These are phyloP conservation scores for Tetraselmis striata DNA, from an alignment of 139 green algal species.

Conservation along the genomic window DNA sequence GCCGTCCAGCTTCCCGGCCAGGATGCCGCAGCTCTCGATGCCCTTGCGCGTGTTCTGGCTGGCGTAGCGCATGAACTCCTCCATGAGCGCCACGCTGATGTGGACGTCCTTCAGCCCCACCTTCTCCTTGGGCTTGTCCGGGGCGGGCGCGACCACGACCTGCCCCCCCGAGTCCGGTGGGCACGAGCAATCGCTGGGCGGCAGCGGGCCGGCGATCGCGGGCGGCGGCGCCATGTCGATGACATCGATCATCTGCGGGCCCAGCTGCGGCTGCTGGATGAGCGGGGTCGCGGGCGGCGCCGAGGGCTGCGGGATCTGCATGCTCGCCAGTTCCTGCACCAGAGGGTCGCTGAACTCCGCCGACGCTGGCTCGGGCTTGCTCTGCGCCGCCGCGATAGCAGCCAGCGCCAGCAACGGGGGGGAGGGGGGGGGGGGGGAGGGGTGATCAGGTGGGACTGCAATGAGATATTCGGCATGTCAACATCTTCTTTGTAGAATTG, in stretches of 20 bases:
- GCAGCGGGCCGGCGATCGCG: not conserved
- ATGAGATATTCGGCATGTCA: no score
- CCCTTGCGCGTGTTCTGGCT: constrained; percentile 51
- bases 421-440: no score
- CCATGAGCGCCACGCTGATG: constrained; percentile 72
- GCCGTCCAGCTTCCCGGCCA: constrained; percentile 63
- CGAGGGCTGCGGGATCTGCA: not conserved
- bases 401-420: no score
- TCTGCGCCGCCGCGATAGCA: no score
- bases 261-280: not conserved
- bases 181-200: not conserved
- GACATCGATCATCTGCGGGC: constrained; percentile 1
- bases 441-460: no score
- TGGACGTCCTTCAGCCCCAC: constrained; percentile 66
- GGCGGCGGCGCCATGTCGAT: not conserved
- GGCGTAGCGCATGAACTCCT: constrained; percentile 78
- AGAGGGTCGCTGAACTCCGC: not conserved
- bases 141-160: not conserved
- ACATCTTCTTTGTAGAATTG: no score
- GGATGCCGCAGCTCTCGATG: constrained; percentile 85
- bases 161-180: constrained; percentile 1
- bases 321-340: not conserved
- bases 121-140: constrained; percentile 23
- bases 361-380: no score
- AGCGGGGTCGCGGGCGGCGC: not conserved